phyloP scores from a whole-genome alignment of 768 basidiomycete species.

The Leccinellum albellum region DNA sequence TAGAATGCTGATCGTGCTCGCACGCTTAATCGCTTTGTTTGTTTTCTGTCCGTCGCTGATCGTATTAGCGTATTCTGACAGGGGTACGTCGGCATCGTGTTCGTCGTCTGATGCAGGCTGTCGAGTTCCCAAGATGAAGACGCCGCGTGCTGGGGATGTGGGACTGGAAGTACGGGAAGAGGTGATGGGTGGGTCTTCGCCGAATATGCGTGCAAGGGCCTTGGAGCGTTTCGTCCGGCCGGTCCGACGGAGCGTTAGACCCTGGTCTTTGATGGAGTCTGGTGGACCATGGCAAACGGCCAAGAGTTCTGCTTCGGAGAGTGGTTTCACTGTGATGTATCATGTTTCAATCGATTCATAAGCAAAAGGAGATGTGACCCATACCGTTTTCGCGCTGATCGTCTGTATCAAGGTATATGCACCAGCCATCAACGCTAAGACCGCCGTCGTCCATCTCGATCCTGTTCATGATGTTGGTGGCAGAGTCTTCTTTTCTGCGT shows the following conservation, averaged over 20 bases:
- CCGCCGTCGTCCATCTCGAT: constrained; percentile 72
- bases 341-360: neutral
- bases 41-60: constrained; percentile 26
- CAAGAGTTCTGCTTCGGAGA: constrained; percentile 79
- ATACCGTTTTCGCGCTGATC: constrained; percentile 51
- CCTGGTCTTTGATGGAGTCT: constrained; percentile 74
- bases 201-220: constrained; percentile 45
- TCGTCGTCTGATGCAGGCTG: constrained; percentile 33
- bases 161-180: constrained; percentile 33
- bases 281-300: constrained; percentile 79
- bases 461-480: constrained; percentile 44
- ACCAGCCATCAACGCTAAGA: constrained; percentile 86
- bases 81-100: constrained; percentile 31
- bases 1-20: constrained; percentile 91
- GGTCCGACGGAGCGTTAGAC: constrained; percentile 67
- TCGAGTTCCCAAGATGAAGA: constrained; percentile 10
- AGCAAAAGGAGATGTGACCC: constrained; percentile 12
- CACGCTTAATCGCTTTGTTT: constrained; percentile 58
- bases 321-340: constrained; percentile 51
- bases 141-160: constrained; percentile 26
- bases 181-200: constrained; percentile 37
- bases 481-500: constrained; percentile 39
- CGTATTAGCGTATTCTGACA: constrained; percentile 31
- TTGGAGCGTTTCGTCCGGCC: constrained; percentile 39
- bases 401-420: constrained; percentile 66